phyloP scores from a whole-genome alignment of 495 filamentous ascomycete species.

The Aspergillus leporis region DNA sequence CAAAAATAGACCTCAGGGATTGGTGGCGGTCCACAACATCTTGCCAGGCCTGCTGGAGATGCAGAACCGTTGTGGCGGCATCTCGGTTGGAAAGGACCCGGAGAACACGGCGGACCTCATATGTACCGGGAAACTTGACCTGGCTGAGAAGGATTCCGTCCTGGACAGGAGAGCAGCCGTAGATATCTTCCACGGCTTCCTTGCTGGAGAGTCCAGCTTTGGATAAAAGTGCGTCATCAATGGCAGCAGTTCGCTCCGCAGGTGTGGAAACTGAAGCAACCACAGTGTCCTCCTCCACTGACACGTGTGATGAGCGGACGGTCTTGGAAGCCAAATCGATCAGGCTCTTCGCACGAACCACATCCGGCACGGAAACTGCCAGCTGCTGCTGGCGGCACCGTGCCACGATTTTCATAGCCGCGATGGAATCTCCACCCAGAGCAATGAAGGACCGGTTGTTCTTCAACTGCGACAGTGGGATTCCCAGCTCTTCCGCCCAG shows the following conservation, averaged over 20 bases:
- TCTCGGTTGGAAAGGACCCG: not conserved
- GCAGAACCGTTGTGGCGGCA: no score
- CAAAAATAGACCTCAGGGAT: not conserved
- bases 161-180: not conserved
- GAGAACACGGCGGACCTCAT: not conserved
- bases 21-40: not conserved
- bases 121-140: not conserved
- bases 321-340: not conserved
- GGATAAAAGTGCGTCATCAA: not conserved
- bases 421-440: slow-evolving; percentile 35
- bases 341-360: not conserved
- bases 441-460: slow-evolving; percentile 28
- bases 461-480: slow-evolving; percentile 22
- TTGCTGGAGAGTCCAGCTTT: not conserved
- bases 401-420: slow-evolving; percentile 24
- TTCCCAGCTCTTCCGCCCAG: slow-evolving; percentile 33
- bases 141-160: slow-evolving; percentile 4
- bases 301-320: not conserved
- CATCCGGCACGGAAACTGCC: not conserved
- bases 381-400: not conserved
- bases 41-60: not conserved
- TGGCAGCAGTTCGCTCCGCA: not conserved
- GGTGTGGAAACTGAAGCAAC: not conserved
- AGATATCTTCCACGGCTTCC: slow-evolving; percentile 1
- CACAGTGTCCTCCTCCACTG: not conserved